These are phyloP conservation scores for Spencermartinsiella europaea DNA, from an alignment of 805 yeast species.

Conservation along the genomic window DNA sequence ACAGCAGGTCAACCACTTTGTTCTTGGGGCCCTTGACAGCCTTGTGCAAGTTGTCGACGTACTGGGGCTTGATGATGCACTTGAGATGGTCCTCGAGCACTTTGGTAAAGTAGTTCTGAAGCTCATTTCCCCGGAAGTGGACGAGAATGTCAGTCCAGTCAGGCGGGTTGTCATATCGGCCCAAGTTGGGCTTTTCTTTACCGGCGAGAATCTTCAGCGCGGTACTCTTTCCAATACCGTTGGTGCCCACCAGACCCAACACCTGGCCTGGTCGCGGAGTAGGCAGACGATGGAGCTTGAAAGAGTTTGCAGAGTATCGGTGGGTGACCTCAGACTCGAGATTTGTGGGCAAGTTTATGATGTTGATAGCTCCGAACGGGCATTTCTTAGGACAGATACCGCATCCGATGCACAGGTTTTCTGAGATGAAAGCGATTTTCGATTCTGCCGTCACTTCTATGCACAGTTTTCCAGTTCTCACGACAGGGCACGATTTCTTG, in stretches of 20 bases:
- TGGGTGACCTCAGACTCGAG: conserved; percentile 90
- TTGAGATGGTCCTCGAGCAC: conserved; percentile 89
- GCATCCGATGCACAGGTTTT: conserved; percentile 93
- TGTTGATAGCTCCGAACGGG: conserved; percentile 95
- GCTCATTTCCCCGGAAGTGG: conserved; percentile 93
- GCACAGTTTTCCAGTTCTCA: conserved; percentile 95
- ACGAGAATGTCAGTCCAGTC: conserved; percentile 92
- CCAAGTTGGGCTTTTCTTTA: conserved; percentile 94
- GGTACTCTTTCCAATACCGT: conserved; percentile 98
- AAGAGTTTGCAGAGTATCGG: conserved; percentile 95
- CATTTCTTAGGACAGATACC: conserved; percentile 99
- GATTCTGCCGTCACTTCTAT: conserved; percentile 89
- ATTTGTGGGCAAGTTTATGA: conserved; percentile 94
- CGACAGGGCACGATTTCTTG: conserved; percentile 95
- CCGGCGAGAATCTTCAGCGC: conserved; percentile 96
- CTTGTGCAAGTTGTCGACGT: conserved; percentile 95
- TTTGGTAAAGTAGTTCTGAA: conserved; percentile 93
- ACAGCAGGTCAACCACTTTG: conserved; percentile 72
- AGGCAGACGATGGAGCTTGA: conserved; percentile 94
- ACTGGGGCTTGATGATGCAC: conserved; percentile 98
- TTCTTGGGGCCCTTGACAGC: conserved; percentile 90
- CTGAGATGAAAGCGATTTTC: conserved; percentile 93
- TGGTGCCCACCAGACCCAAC: conserved; percentile 94
- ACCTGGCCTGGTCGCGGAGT: conserved; percentile 99
- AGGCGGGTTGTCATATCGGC: conserved; percentile 92